Base-by-base conservation (phyloP, 257 asterid species). In the Ligustrum vulgare region DNA sequence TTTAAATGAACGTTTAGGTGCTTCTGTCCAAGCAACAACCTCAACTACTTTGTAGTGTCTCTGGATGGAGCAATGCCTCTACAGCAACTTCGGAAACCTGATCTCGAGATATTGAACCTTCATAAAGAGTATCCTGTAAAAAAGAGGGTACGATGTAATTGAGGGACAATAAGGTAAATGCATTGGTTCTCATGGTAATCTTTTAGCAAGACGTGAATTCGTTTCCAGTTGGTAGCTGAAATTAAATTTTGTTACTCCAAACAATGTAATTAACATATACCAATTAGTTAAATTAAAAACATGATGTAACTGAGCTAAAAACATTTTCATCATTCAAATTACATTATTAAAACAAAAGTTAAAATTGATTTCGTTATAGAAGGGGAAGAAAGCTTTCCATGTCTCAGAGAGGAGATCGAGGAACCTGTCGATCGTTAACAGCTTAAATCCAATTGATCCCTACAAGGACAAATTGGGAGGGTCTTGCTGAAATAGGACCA, bases 31-130 rank as follows among this genome's bases (percentile, higher is more conserved):
- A 15, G 98, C 94, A 67, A 94, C 96, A 32, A 91, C 88, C 85
- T 94, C 99, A 79, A 94, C 93, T 35, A 91, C 98, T 75, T 94
- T 92, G 89, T 89, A 88, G 69, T 75, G 66, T 54, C 77, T 88
- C 96, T 1, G 91, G 87, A 73, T 76, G 88, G 54, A 85, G 84
- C 86, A 94, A 82, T 32, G 99, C 98, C 86, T 89, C 96, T 0
- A 86, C 99, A 63, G 98, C 94, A 81, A 89, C 97, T 80, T 92
- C 93, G 18, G 99, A 97, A 31, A 92, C 99, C 80, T 89, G 98
- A 77, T 91, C 99, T 79, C 99, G 89, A 0, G 99, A 89, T 79
- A 92, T 94, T 16, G 98, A 86, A 37, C 98, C 99, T 73, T 67
- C 93, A 67, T 31, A 94, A 39, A 94, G 93, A 0, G 96, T 94